Evolutionary conservation across 371 early-diverging fungal species (phyloP).

Genomic region (Syncephalis plumigaleata): DNA sequence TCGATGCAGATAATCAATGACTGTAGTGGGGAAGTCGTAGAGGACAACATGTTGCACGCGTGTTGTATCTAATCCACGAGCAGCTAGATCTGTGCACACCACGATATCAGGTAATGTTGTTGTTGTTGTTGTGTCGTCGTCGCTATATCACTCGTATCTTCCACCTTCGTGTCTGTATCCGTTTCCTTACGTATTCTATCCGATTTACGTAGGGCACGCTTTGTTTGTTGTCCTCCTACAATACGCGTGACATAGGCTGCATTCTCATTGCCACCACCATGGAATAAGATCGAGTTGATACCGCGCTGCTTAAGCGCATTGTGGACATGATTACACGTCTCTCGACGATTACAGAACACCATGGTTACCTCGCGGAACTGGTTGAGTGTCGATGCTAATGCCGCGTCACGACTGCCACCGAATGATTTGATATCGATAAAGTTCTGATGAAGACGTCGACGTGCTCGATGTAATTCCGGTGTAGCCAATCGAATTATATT

Average conservation of each 20-base stretch:
- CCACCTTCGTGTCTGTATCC: conserved; percentile 4
- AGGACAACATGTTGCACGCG: conserved; percentile 83
- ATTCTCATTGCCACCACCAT: background rate
- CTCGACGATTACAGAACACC: conserved; percentile 75
- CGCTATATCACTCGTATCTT: background rate
- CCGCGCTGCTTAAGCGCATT: background rate
- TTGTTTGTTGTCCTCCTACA: too few relatives aligned
- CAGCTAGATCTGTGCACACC: conserved; percentile 90
- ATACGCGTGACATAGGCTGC: too few relatives aligned
- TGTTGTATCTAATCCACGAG: conserved; percentile 85
- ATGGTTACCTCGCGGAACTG: conserved; percentile 26
- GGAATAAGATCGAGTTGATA: background rate
- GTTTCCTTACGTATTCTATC: conserved; percentile 5
- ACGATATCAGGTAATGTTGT: conserved; percentile 24
- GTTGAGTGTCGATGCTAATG: conserved; percentile 20
- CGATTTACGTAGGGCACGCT: background rate
- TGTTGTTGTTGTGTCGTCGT: background rate
- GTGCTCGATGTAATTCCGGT: conserved; percentile 62
- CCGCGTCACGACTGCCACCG: too few relatives aligned
- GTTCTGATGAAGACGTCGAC: conserved; percentile 52
- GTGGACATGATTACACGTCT: conserved; percentile 8
- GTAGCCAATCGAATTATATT: conserved; percentile 52
- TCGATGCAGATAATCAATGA: conserved; percentile 91
- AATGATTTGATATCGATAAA: conserved; percentile 36
- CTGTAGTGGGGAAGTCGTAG: conserved; percentile 87